Evolutionary conservation across 179 eudicot species (phyloP), one percentile per base, ranked within the genome.

Genomic region (Vitellaria paradoxa): DNA sequence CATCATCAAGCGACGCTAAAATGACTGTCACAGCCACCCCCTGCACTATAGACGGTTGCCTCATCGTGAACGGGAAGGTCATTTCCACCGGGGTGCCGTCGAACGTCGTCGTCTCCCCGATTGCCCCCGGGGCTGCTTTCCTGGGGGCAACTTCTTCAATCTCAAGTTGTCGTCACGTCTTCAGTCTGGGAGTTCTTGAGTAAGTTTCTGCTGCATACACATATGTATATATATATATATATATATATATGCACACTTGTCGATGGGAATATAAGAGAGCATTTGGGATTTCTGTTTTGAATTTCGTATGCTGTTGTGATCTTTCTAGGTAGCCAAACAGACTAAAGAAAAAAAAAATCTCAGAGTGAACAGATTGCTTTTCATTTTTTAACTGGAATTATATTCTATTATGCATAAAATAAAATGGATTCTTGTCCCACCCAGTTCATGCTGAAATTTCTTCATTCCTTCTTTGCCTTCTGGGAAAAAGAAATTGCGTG

Each of bases 61-160:
- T 91, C 13, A 50, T 87, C 86, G 89, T 89, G 76, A 86, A 87
- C 76, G 91, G 89, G 49, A 81, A 79, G 72, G 83, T 73, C 26
- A 68, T 91, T 4, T 74, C 85, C 56, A 79, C 86, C 20, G 56
- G 81, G 55, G 93, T 91, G 15, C 91, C 96, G 14, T 42, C 79
- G 12, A 86, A 84, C 79, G 81, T 89, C 71, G 79, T 66, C 82
- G 81, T 87, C 71, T 81, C 85, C 17, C 81, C 87, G 47, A 80
- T 53, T n/a, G 70, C 72, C 21, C 75, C 55, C 37, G 85, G 87
- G 2, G 80, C 89, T 14, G 87, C 86, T 14, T 90, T 90, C 18
- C 40, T 89, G 42, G 97, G 94, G 15, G 97, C 92, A 6, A 79
- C 77, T 21, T 82, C 91, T 6, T 15, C 79, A 3, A 40, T 73